Conservation (phyloP, 73 alveolate species). For the Paramecium tetraurelia region DNA sequence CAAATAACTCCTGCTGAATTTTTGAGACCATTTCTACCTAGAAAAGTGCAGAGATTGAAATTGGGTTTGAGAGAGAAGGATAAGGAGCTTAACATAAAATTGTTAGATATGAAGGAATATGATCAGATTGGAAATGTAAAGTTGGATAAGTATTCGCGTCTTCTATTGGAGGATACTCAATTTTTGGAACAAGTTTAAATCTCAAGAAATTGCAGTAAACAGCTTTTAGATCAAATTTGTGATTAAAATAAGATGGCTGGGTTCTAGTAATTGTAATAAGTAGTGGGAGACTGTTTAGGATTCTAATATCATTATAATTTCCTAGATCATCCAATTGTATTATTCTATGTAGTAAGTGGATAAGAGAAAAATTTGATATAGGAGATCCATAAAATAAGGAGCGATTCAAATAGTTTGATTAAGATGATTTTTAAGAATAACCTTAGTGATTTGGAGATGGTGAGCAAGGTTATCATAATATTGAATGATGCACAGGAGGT, state of each 20-base stretch:
- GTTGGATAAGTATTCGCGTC: conserved; percentile 27
- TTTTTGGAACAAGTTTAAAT: neutral
- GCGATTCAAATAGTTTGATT: neutral
- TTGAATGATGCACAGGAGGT: conserved; percentile 22
- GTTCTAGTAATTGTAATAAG: neutral
- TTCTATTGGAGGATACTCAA: neutral
- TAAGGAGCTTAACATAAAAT: conserved; percentile 6
- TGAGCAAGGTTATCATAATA: neutral
- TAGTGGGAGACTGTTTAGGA: conserved; percentile 25
- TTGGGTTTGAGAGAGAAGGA: conserved; percentile 46
- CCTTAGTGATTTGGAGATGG: neutral
- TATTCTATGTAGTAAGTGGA: conserved; percentile 12
- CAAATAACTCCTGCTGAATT: conserved; percentile 43
- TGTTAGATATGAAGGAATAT: neutral
- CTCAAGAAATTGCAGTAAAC: neutral
- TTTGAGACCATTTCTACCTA: conserved; percentile 23
- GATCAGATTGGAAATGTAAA: neutral
- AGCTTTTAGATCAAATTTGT: neutral
- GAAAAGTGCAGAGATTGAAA: neutral
- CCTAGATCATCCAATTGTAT: conserved; percentile 11
- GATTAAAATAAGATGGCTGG: conserved; percentile 24
- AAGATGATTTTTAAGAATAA: neutral
- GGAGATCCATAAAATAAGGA: neutral
- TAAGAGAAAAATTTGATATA: conserved; percentile 22
- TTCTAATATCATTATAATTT: conserved; percentile 32